Evolutionary conservation across 139 green algal genomes (phyloP).

Genomic region (Zygnema cylindricum): DNA sequence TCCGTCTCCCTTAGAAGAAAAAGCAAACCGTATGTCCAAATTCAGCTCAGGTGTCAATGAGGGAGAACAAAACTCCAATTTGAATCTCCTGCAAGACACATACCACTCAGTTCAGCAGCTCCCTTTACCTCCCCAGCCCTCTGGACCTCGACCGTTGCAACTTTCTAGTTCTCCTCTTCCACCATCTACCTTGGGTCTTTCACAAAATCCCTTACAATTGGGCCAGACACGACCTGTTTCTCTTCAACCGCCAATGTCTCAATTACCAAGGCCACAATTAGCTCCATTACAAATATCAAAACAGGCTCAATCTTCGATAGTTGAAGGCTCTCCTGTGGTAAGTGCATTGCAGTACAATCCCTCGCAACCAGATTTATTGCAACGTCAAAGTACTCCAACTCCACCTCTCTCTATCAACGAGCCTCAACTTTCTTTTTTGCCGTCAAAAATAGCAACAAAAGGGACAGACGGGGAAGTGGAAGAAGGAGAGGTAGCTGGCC

Average conservation of each 20-base stretch:
- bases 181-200: too few species aligned
- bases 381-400: too few species aligned
- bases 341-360: too few species aligned
- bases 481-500: slow-evolving; percentile 20
- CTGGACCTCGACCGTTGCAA: too few species aligned
- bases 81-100: not conserved
- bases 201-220: too few species aligned
- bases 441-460: too few species aligned
- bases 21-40: not conserved
- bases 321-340: too few species aligned
- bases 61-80: not conserved
- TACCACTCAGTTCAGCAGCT: not conserved
- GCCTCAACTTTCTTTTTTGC: too few species aligned
- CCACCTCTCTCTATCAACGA: too few species aligned
- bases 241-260: not conserved
- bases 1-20: not conserved
- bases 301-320: slow-evolving; percentile 4
- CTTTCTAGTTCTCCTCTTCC: not conserved
- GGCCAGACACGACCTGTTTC: not conserved
- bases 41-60: not conserved
- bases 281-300: not conserved
- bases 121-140: not conserved
- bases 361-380: too few species aligned
- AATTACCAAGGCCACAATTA: not conserved
- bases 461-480: not conserved